Percentiles rank a stretch among this genome's conserved stretches.
Conservation (phyloP, 2,329 filamentous ascomycete species). For the Corniculantispora saksenae region DNA sequence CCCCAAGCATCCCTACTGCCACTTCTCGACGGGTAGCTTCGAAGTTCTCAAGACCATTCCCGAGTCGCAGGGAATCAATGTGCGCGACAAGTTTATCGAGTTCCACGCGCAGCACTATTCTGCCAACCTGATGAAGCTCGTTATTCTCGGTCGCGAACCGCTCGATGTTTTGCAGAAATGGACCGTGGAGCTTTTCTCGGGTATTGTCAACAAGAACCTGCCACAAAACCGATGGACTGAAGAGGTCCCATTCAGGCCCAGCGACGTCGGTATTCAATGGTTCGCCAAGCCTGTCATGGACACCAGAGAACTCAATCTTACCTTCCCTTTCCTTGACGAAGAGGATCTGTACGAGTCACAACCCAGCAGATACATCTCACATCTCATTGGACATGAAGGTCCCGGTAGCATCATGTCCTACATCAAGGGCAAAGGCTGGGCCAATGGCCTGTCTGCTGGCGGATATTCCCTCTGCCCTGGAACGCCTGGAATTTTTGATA, state of each 20-base stretch:
- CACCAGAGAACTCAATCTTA: constrained; percentile 73
- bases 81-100: constrained; percentile 87
- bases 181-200: constrained; percentile 81
- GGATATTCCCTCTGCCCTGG: constrained; percentile 76
- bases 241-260: constrained; percentile 50
- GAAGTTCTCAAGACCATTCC: constrained; percentile 83
- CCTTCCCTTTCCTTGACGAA: constrained; percentile 84
- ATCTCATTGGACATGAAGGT: constrained; percentile 89
- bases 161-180: constrained; percentile 81
- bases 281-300: constrained; percentile 95
- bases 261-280: constrained; percentile 64
- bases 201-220: constrained; percentile 79
- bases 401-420: constrained; percentile 90
- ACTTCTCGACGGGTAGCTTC: constrained; percentile 89
- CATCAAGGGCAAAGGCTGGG: constrained; percentile 88
- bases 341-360: constrained; percentile 77
- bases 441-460: constrained; percentile 78
- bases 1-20: constrained; percentile 81
- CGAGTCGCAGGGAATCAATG: constrained; percentile 76
- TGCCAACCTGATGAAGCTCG: constrained; percentile 90
- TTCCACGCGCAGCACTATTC: constrained; percentile 91
- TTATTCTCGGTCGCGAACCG: constrained; percentile 78
- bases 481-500: constrained; percentile 73
- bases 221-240: constrained; percentile 57
- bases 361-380: constrained; percentile 82